A percentile compares a stretch with the other conserved stretches of the same genome.
These are phyloP conservation scores for Sideroxylon spinosum DNA, from an alignment of 179 eudicot species.

Conservation along the genomic window DNA sequence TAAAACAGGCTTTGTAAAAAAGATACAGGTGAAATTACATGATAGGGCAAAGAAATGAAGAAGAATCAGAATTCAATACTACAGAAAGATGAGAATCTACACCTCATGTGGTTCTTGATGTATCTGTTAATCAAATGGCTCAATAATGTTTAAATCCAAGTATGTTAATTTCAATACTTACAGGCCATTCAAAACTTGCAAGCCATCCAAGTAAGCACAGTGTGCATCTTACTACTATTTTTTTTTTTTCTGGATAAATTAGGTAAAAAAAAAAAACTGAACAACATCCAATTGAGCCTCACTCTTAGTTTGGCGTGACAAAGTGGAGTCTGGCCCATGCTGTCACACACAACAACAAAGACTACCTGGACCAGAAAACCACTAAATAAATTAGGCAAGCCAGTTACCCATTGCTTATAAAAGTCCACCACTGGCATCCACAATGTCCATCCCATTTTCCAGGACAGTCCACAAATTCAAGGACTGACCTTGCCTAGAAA, in stretches of 20 bases:
- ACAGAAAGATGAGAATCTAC: not conserved
- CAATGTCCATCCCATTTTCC: not conserved
- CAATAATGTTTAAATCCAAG: not conserved
- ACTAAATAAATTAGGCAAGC: not conserved
- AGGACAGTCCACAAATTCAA: not conserved
- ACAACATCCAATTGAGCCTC: not conserved
- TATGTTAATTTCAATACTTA: no score
- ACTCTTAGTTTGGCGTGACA: not conserved
- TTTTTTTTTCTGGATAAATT: not conserved
- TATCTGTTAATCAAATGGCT: not conserved
- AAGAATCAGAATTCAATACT: not conserved
- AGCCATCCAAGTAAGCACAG: no score
- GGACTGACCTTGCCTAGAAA: not conserved
- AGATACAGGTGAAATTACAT: not conserved
- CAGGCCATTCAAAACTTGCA: no score
- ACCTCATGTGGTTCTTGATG: not conserved
- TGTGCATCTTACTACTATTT: not conserved
- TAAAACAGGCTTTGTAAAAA: not conserved
- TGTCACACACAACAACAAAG: not conserved
- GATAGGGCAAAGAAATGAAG: not conserved
- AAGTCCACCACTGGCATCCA: not conserved
- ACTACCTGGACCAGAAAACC: slow-evolving; percentile 7
- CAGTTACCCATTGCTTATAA: no score
- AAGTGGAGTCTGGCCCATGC: not conserved
- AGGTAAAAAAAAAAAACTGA: not conserved